phyloP scores from a whole-genome alignment of 148 eudicot species.

The Heliamphora exappendiculata region DNA sequence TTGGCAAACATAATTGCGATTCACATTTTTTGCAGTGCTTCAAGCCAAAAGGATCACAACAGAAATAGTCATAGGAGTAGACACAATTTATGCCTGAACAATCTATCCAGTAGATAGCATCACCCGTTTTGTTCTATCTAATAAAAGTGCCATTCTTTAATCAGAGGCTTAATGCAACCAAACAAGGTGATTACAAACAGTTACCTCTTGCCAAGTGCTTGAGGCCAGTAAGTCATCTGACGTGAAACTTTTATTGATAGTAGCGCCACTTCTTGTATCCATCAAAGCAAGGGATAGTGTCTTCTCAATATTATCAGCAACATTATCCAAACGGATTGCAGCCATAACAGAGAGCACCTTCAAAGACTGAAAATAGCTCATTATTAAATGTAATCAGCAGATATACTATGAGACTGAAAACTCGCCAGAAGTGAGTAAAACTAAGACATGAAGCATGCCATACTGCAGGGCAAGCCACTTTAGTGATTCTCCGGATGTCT shows the following conservation, averaged over 20 bases:
- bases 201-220: constrained; percentile 94
- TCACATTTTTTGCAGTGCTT: background rate
- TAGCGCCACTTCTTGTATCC: constrained; percentile 35
- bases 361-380: constrained; percentile 50
- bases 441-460: constrained; percentile 12
- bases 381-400: background rate
- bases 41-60: background rate
- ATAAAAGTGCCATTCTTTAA: background rate
- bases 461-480: constrained; percentile 86
- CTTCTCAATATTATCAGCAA: constrained; percentile 60
- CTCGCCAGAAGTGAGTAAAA: background rate
- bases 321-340: constrained; percentile 81
- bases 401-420: background rate
- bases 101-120: background rate
- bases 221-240: constrained; percentile 75
- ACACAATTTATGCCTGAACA: background rate
- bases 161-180: too few species aligned
- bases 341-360: constrained; percentile 84
- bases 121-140: background rate
- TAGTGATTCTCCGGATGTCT: constrained; percentile 84
- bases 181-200: background rate
- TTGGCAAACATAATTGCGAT: too few species aligned
- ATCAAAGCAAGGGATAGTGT: constrained; percentile 64
- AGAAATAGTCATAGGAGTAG: background rate
- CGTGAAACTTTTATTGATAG: constrained; percentile 35